Percentiles rank a stretch among this genome's conserved stretches.
phyloP scores from a whole-genome alignment of 371 early-diverging fungal genomes.

The Zychaea mexicana region DNA sequence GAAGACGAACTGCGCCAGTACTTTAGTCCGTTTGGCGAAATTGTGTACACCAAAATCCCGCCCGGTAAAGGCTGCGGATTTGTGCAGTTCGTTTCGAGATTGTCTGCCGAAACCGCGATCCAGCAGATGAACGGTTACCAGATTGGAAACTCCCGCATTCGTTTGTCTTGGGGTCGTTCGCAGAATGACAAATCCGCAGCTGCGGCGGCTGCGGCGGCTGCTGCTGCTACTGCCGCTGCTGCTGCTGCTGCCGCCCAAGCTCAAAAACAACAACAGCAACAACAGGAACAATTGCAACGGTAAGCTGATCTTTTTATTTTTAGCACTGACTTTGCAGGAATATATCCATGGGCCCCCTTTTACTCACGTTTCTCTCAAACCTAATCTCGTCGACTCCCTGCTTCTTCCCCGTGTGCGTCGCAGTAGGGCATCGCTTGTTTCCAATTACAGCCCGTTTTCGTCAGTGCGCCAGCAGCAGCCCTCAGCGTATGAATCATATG shows the following conservation, averaged over 20 bases:
- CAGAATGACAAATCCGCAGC: constrained; percentile 53
- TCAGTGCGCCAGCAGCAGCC: neutral
- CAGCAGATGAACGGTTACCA: constrained; percentile 84
- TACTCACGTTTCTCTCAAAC: neutral
- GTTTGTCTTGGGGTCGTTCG: constrained; percentile 91
- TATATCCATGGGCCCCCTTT: no score
- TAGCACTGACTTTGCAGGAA: neutral
- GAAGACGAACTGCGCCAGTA: constrained; percentile 82
- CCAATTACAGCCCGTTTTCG: constrained; percentile 2
- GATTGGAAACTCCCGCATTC: constrained; percentile 81
- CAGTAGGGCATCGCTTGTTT: neutral
- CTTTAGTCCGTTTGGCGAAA: constrained; percentile 88
- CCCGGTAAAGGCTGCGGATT: constrained; percentile 94
- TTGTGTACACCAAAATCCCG: constrained; percentile 90
- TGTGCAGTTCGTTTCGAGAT: constrained; percentile 83
- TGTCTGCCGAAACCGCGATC: constrained; percentile 87
- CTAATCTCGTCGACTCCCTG: neutral
- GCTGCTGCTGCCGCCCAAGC: constrained; percentile 4
- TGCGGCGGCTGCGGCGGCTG: constrained; percentile 18
- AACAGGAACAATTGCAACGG: neutral
- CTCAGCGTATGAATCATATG: no score
- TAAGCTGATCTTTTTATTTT: neutral
- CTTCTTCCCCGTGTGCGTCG: no score
- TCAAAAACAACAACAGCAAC: constrained; percentile 16
- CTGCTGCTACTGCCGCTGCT: constrained; percentile 12